Percentiles rank a stretch among this genome's conserved stretches.
These are phyloP conservation scores for Pilasporangium apinafurcum DNA, from an alignment of 352 stramenopile genomes.

Conservation along the genomic window DNA sequence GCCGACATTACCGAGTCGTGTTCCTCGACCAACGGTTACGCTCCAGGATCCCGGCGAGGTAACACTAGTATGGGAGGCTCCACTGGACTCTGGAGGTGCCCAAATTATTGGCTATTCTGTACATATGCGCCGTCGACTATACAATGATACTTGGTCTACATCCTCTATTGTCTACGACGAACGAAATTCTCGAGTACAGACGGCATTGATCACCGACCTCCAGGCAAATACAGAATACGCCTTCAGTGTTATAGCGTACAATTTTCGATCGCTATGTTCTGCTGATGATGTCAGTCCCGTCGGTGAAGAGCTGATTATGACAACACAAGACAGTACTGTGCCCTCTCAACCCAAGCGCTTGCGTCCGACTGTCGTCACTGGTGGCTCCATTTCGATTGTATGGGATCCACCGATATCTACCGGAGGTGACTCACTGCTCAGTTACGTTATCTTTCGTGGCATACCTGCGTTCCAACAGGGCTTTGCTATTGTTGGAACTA, in stretches of 20 bases:
- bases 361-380: conserved; percentile 12
- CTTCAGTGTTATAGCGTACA: conserved; percentile 37
- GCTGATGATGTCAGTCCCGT: conserved; percentile 12
- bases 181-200: conserved; percentile 8
- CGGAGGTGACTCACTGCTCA: conserved; percentile 16
- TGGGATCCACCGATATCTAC: conserved; percentile 42
- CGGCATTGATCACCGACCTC: conserved; percentile 20
- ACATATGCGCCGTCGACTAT: conserved; percentile 9
- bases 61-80: conserved; percentile 25
- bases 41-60: conserved; percentile 42
- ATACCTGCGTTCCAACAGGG: background rate
- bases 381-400: conserved; percentile 28
- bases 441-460: conserved; percentile 25
- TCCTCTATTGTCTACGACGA: conserved; percentile 31
- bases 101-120: conserved; percentile 38
- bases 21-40: conserved; percentile 15
- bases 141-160: conserved; percentile 24
- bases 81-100: conserved; percentile 35
- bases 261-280: conserved; percentile 35
- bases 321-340: conserved; percentile 20
- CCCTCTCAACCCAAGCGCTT: conserved; percentile 40
- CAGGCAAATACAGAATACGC: conserved; percentile 32
- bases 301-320: conserved; percentile 27
- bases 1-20: conserved; percentile 15
- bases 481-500: conserved; percentile 5